Percentiles rank a stretch among this genome's conserved stretches.
phyloP scores from a whole-genome alignment of 1,284 basidiomycete species.

The Agroathelia rolfsii region DNA sequence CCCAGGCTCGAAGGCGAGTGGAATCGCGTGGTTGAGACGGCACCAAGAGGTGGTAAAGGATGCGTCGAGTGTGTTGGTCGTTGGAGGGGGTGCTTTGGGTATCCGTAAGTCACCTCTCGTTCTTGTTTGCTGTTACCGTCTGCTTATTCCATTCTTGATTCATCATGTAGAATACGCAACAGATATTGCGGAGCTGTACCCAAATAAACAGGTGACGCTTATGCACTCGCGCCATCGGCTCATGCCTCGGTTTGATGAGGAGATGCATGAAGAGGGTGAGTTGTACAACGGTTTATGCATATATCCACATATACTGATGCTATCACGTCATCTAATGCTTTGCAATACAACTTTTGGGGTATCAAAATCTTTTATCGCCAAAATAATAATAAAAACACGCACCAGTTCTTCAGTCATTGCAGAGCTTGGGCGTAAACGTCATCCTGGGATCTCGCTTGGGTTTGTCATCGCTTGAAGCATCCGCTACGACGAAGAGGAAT shows the following conservation, averaged over 20 bases:
- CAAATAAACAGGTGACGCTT: slow-evolving; percentile 51
- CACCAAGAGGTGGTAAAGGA: slow-evolving; percentile 34
- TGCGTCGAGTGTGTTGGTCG: slow-evolving; percentile 38
- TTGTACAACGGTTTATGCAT: neutral
- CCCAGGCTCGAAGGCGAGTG: slow-evolving; percentile 37
- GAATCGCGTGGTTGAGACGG: slow-evolving; percentile 35
- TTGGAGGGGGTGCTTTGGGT: slow-evolving; percentile 54
- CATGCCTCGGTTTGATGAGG: slow-evolving; percentile 47
- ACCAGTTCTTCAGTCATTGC: slow-evolving; percentile 33
- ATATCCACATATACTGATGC: neutral
- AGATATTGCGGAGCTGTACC: slow-evolving; percentile 55
- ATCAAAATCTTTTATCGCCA: neutral
- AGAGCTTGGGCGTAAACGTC: slow-evolving; percentile 33
- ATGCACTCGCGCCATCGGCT: slow-evolving; percentile 54
- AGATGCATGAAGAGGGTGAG: slow-evolving; percentile 46
- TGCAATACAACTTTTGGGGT: too few relatives aligned
- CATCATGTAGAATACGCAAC: slow-evolving; percentile 46
- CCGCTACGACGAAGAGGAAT: slow-evolving; percentile 17
- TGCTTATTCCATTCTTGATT: slow-evolving; percentile 5
- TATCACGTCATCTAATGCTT: neutral
- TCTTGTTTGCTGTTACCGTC: slow-evolving; percentile 4
- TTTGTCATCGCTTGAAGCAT: slow-evolving; percentile 26
- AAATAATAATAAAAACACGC: neutral
- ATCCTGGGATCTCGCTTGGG: slow-evolving; percentile 50
- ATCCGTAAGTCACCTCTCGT: slow-evolving; percentile 35